Percentiles rank a stretch among this genome's conserved stretches.
Evolutionary conservation across 306 rosid genomes (phyloP).

Genomic region (Cicer judaicum): DNA sequence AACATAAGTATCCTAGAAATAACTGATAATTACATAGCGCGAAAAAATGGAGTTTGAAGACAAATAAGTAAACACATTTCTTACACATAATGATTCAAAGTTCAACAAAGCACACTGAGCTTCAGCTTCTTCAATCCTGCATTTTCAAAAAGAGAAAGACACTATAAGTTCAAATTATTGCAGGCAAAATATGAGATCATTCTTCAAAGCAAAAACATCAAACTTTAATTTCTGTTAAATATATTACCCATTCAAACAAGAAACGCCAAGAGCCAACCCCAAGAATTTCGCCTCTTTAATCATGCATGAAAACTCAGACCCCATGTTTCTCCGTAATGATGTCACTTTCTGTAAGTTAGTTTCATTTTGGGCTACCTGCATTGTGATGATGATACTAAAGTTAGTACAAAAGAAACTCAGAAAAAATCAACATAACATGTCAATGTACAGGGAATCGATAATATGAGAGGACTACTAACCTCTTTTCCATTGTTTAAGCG

Average conservation of each 20-base stretch:
- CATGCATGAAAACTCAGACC: slow-evolving; percentile 83
- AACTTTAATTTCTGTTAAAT: slow-evolving; percentile 13
- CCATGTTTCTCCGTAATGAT: slow-evolving; percentile 69
- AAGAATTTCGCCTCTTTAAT: slow-evolving; percentile 74
- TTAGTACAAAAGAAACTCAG: slow-evolving; percentile 32
- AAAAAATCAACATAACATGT: background rate
- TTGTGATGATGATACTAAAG: slow-evolving; percentile 33
- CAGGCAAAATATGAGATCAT: slow-evolving; percentile 20
- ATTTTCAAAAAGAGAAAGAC: slow-evolving; percentile 34
- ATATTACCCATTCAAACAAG: slow-evolving; percentile 78
- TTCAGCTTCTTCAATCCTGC: slow-evolving; percentile 90
- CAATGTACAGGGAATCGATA: background rate
- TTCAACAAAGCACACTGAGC: slow-evolving; percentile 86
- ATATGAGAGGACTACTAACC: slow-evolving; percentile 52
- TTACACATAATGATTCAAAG: slow-evolving; percentile 69
- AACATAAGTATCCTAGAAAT: slow-evolving; percentile 29
- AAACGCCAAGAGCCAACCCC: slow-evolving; percentile 76
- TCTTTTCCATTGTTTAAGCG: slow-evolving; percentile 68
- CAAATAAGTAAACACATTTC: slow-evolving; percentile 40
- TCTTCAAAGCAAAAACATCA: slow-evolving; percentile 27
- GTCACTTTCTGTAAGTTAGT: slow-evolving; percentile 51
- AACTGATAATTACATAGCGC: slow-evolving; percentile 30
- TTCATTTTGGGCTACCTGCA: slow-evolving; percentile 57
- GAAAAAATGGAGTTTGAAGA: background rate
- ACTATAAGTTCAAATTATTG: slow-evolving; percentile 27